Evolutionary conservation across 306 rosid genomes (phyloP).

Genomic region (Coriaria nepalensis): DNA sequence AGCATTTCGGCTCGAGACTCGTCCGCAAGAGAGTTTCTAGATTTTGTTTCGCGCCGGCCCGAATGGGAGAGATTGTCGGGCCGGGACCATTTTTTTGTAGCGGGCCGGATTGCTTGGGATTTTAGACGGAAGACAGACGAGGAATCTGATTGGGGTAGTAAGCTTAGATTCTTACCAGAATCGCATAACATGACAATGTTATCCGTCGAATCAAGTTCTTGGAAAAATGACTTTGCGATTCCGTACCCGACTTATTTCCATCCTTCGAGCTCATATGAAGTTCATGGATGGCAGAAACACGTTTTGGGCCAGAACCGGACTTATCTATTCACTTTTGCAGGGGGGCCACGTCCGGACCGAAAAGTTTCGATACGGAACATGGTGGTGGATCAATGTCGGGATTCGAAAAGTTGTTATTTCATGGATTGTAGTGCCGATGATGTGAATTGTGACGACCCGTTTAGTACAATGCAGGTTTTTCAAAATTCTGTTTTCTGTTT

Average conservation of each 20-base stretch:
- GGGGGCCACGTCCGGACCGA: conserved; percentile 70
- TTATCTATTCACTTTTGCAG: conserved; percentile 49
- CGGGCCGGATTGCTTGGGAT: conserved; percentile 91
- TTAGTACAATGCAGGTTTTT: conserved; percentile 43
- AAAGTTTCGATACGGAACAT: conserved; percentile 39
- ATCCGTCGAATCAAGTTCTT: conserved; percentile 72
- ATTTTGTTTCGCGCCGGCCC: conserved; percentile 26
- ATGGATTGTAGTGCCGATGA: conserved; percentile 46
- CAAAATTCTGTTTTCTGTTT: conserved; percentile 52
- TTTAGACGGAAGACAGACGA: conserved; percentile 56
- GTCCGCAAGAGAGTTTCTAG: conserved; percentile 40
- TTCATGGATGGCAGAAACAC: conserved; percentile 40
- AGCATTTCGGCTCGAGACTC: conserved; percentile 45
- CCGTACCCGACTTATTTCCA: conserved; percentile 81
- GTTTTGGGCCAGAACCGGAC: conserved; percentile 31
- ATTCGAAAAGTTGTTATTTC: conserved; percentile 36
- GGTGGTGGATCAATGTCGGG: conserved; percentile 50
- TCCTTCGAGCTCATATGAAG: conserved; percentile 27
- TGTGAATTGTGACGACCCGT: conserved; percentile 51
- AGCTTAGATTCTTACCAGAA: conserved; percentile 58
- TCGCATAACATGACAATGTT: conserved; percentile 76
- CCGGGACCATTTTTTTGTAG: conserved; percentile 71
- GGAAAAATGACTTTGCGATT: conserved; percentile 76
- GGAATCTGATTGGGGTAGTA: conserved; percentile 64
- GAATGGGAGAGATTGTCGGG: conserved; percentile 80